phyloP scores from a whole-genome alignment of 768 basidiomycete genomes.

The Amyloporia xantha region DNA sequence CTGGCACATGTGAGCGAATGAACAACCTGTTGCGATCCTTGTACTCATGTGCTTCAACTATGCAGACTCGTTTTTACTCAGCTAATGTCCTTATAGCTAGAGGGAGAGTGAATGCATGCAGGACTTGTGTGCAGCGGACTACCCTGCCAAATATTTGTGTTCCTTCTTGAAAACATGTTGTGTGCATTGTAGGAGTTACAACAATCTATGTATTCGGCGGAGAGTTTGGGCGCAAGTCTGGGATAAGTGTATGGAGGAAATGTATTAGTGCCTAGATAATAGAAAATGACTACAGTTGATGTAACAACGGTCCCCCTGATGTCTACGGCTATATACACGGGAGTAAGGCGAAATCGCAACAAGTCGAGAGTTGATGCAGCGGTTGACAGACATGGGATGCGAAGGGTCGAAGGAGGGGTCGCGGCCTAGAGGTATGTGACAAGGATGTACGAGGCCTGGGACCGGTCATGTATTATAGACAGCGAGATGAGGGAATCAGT shows the following conservation, averaged over 20 bases:
- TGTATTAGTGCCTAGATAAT: not conserved
- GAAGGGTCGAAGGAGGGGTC: not conserved
- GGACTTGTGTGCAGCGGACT: too few species aligned
- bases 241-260: not conserved
- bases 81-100: too few species aligned
- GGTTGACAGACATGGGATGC: not conserved
- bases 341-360: not conserved
- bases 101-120: too few species aligned
- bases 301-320: not conserved
- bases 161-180: too few species aligned
- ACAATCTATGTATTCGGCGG: too few species aligned
- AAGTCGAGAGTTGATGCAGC: not conserved
- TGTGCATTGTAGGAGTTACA: too few species aligned
- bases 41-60: too few species aligned
- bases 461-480: not conserved
- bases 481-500: not conserved
- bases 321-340: not conserved
- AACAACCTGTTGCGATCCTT: too few species aligned
- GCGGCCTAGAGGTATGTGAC: not conserved
- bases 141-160: too few species aligned
- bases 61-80: too few species aligned
- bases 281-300: not conserved
- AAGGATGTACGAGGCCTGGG: not conserved
- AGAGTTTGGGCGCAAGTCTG: too few species aligned
- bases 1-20: too few species aligned